Evolutionary conservation across 345 rosid genomes (phyloP).

Genomic region (Dovyalis caffra): DNA sequence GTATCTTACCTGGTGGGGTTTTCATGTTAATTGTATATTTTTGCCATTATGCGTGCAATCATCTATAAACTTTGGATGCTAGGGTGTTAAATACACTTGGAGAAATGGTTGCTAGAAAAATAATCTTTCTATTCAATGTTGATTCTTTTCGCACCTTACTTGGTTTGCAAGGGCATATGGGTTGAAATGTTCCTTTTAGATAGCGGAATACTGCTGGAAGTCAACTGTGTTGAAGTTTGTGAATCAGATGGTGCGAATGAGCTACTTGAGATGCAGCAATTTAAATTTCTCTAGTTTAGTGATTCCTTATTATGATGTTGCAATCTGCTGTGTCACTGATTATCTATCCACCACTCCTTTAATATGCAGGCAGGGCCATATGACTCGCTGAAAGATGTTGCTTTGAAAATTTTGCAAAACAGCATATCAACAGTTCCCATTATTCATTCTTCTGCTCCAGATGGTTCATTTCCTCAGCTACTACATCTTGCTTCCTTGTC

Average conservation of each 20-base stretch:
- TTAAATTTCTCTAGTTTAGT: background rate
- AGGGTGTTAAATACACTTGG: background rate
- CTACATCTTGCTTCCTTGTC: constrained; percentile 92
- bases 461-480: constrained; percentile 72
- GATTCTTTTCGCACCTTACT: background rate
- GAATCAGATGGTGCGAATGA: background rate
- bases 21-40: background rate
- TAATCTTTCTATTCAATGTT: background rate
- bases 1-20: background rate
- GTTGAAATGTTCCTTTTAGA: constrained; percentile 6
- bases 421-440: constrained; percentile 79
- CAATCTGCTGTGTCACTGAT: background rate
- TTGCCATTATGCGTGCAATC: background rate
- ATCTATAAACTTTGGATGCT: background rate
- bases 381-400: constrained; percentile 81
- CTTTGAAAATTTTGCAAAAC: constrained; percentile 74
- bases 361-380: constrained; percentile 82
- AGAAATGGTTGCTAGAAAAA: background rate
- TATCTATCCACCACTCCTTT: constrained; percentile 6
- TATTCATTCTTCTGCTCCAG: constrained; percentile 50
- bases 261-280: background rate
- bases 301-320: background rate
- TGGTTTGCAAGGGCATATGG: background rate
- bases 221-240: background rate
- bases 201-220: background rate